Evolutionary conservation across 768 basidiomycete genomes (phyloP).

Genomic region (Punctularia strigosozonata): DNA sequence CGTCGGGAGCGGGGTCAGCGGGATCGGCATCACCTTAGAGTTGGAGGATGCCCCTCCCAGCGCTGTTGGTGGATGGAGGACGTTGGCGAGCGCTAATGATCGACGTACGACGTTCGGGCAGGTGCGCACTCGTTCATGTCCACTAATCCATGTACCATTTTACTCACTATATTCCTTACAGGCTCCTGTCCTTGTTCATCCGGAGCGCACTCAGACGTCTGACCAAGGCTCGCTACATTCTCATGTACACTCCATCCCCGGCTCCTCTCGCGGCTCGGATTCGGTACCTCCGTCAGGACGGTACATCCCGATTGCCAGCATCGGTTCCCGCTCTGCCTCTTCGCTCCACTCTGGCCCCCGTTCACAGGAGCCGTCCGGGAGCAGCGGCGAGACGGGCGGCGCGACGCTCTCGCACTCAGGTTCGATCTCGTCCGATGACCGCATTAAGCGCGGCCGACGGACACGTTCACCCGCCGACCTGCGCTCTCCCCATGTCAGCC

Average conservation of each 20-base stretch:
- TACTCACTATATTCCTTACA: too few species aligned
- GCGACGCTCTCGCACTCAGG: slow-evolving; percentile 33
- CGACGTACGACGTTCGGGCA: slow-evolving; percentile 51
- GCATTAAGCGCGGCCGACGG: slow-evolving; percentile 12
- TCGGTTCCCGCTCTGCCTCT: slow-evolving; percentile 32
- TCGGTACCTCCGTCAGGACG: slow-evolving; percentile 38
- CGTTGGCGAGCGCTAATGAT: slow-evolving; percentile 29
- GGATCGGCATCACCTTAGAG: neutral
- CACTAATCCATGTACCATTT: neutral
- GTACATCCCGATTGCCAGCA: slow-evolving; percentile 20
- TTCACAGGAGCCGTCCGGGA: slow-evolving; percentile 17
- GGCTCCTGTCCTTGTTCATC: slow-evolving; percentile 34
- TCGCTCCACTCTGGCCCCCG: slow-evolving; percentile 31
- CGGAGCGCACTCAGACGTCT: slow-evolving; percentile 30
- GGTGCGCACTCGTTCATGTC: slow-evolving; percentile 26
- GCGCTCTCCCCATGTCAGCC: slow-evolving; percentile 20
- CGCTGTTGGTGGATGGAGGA: slow-evolving; percentile 51
- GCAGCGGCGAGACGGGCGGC: slow-evolving; percentile 25
- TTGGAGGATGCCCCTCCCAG: slow-evolving; percentile 63
- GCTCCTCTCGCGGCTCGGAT: slow-evolving; percentile 27
- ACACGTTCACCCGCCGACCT: slow-evolving; percentile 10
- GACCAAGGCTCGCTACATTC: slow-evolving; percentile 60
- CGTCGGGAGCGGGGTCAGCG: neutral
- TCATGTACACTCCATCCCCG: slow-evolving; percentile 40
- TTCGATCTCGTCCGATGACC: slow-evolving; percentile 45